Base-by-base conservation (phyloP, 805 yeast genomes). In the Candida gorgasii region DNA sequence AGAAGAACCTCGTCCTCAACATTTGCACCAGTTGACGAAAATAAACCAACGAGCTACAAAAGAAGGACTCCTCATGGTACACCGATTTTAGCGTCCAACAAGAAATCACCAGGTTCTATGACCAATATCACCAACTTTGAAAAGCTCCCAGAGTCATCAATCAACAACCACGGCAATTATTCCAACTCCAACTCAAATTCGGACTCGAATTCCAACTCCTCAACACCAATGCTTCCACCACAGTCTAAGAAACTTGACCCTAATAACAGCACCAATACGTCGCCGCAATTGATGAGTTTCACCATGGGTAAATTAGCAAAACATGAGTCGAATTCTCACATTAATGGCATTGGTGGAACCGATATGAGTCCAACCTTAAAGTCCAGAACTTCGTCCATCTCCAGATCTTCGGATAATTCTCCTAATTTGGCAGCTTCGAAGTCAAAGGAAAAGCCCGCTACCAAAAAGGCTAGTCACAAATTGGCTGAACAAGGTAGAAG, bases 401-500 rank as follows among this genome's bases (percentile, higher is more conserved):
- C 50, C 6, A 46, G 49, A 17, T 47, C 55, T 14, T 45, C 32
- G n/a, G 53, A 52, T n/a, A 47, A 54, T 31, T 57, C 62, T 3
- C 64, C 65, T 2, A 46, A 48, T 16, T 35, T 52, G 16, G 33
- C 39, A 19, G 42, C 54, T 5, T 18, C 27, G 4, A 43, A 44
- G 14, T 48, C 45, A 15, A 44, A 40, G 4, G 63, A 59, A 40
- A 57, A 58, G 40, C 58, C 61, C 20, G 42, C 65, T 7, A 72
- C 76, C 20, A 84, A 85, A 58, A 82, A 84, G 53, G 78, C 84
- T 2, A 78, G 79, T 31, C 99, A 92, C 63, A 90, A 92, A 59
- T 75, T 88, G 12, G 98, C 99, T 0, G 99, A 92, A 64, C 97
- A 93, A 63, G 98, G 96, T 12, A 75, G 99, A 40, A 77, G 99